Evolutionary conservation across 495 filamentous ascomycete genomes (phyloP).

Genomic region (Ascodesmis nigricans): DNA sequence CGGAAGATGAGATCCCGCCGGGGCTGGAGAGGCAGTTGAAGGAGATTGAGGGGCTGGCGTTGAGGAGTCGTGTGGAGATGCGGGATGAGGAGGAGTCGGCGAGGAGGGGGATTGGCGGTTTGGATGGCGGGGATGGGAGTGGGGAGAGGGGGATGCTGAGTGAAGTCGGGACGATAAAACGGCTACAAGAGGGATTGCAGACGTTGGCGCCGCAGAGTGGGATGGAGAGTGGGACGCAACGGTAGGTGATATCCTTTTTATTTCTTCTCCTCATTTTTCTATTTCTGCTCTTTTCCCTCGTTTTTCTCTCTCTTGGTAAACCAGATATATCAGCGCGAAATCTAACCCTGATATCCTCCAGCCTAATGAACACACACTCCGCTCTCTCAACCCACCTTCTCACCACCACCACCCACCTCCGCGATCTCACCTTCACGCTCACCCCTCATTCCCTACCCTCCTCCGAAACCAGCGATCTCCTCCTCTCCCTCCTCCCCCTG

Average conservation of each 20-base stretch:
- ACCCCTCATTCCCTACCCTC: constrained; percentile 29
- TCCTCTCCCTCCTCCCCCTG: constrained; percentile 33
- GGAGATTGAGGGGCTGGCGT: constrained; percentile 17
- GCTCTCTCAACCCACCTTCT: constrained; percentile 62
- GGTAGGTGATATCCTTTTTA: constrained; percentile 29
- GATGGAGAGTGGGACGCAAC: constrained; percentile 58
- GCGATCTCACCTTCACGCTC: constrained; percentile 48
- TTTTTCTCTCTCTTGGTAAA: no score
- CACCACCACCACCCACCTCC: constrained; percentile 64
- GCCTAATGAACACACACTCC: constrained; percentile 70
- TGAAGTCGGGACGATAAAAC: no score
- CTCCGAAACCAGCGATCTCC: constrained; percentile 31
- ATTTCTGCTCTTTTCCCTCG: constrained; percentile 4
- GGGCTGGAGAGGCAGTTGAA: constrained; percentile 20
- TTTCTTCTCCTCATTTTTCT: background rate
- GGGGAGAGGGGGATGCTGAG: constrained; percentile 45
- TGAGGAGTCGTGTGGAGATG: constrained; percentile 8
- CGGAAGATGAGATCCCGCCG: constrained; percentile 1
- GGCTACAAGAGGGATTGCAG: constrained; percentile 46
- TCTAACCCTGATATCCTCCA: constrained; percentile 26
- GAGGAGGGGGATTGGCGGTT: background rate
- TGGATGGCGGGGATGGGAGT: constrained; percentile 44
- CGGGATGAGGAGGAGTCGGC: constrained; percentile 14
- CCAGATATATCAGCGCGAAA: constrained; percentile 5
- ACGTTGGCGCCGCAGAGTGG: no score